Conservation (phyloP, 306 rosid species). For the Gynostemma pentaphyllum region DNA sequence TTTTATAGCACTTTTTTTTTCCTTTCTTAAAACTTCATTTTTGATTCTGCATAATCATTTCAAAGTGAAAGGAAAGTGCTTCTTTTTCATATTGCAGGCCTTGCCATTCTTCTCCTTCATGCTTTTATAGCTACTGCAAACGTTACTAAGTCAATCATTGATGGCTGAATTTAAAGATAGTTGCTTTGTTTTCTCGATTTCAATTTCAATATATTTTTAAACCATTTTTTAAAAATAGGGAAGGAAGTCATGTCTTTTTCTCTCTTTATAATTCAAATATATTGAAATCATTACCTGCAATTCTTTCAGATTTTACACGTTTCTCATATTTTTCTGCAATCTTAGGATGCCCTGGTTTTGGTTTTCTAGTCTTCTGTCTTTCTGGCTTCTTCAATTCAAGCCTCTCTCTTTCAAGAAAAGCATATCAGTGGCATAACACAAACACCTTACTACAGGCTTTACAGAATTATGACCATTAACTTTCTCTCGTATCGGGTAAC, state of each 20-base stretch:
- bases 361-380: neutral
- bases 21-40: neutral
- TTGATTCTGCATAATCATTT: neutral
- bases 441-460: neutral
- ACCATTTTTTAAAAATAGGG: no score
- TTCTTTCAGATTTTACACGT: neutral
- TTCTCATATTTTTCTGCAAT: neutral
- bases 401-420: neutral
- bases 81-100: no score
- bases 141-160: no score
- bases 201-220: no score
- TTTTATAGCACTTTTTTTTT: neutral
- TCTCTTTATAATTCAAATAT: neutral
- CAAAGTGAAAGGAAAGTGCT: neutral
- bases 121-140: no score
- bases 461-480: neutral
- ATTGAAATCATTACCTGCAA: neutral
- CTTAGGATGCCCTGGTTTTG: neutral
- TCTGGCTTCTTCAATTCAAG: neutral
- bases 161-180: no score
- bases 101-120: no score
- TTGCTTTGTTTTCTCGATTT: no score
- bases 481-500: neutral
- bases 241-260: neutral
- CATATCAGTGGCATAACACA: neutral